Conservation (phyloP, 148 eudicot genomes). For the Dysphania ambrosioides region DNA sequence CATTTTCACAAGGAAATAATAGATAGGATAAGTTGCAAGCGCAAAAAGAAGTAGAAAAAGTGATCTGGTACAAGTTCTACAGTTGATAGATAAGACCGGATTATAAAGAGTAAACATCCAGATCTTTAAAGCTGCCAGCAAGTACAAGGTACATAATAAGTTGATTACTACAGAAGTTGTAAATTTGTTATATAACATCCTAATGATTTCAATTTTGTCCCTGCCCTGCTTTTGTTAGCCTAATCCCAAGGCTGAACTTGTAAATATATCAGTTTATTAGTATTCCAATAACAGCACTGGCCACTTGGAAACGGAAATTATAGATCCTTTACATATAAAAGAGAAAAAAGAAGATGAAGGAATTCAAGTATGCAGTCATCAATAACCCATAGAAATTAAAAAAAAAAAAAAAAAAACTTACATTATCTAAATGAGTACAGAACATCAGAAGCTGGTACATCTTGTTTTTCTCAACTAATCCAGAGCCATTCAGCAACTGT, state of each 20-base stretch:
- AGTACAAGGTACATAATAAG: background rate
- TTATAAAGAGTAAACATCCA: background rate
- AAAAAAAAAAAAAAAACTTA: background rate
- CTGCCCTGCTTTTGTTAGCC: background rate
- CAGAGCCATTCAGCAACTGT: background rate
- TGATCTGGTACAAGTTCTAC: background rate
- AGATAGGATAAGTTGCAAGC: background rate
- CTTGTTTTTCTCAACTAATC: background rate
- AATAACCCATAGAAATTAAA: background rate
- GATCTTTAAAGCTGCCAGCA: background rate
- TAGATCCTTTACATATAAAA: background rate
- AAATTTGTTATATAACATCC: background rate
- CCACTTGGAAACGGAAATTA: background rate
- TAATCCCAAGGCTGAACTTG: background rate
- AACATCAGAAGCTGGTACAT: background rate
- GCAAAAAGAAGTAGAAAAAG: background rate
- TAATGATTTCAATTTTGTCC: background rate
- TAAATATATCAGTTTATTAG: background rate
- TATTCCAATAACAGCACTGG: background rate
- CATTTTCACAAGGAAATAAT: background rate
- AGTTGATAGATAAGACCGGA: background rate
- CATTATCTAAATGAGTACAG: background rate
- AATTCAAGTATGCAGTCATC: conserved; percentile 13
- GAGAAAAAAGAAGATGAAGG: background rate
- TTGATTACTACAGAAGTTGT: background rate